Evolutionary conservation across 306 rosid species (phyloP), one percentile per base, ranked within the genome.

Genomic region (Aeschynomene evenia): DNA sequence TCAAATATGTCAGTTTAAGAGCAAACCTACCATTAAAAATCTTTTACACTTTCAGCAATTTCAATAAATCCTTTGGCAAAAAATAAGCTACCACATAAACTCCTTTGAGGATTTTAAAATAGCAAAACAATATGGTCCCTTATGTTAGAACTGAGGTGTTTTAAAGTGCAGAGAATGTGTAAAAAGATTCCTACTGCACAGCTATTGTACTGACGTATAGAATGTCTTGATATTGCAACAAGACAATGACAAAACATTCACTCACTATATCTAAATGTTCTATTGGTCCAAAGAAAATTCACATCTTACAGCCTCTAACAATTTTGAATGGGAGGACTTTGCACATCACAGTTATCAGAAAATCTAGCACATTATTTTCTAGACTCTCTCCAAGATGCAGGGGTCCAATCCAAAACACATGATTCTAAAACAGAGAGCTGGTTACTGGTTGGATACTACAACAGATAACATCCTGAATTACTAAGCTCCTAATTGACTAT

Each of bases 221-320:
- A 24, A 33, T 45, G 51, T 45, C 60, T 55, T 22, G 8, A 55
- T 43, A 53, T 19, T 23, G 2, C 63, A 42, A 70, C 22, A 54
- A 40, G 21, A 45, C 53, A 66, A 33, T 43, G 53, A 66, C 11
- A 53, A 26, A 26, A n/a, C n/a, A n/a, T n/a, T 37, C 2, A 19
- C 43, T 64, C 45, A 40, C 70, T 40, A 37, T 33, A n/a, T 75
- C 48, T 61, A 48, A 11, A 61, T 24, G 13, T 51, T 29, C 68
- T 13, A 26, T n/a, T n/a, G n/a, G n/a, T 75, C 75, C 49, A 66
- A 70, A 10, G 10, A 61, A 58, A 42, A 31, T 56, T 75, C 71
- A 37, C 55, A 59, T 59, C 39, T 34, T 24, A 51, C 42, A 20
- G 62, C 66, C 52, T 70, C 54, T 24, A n/a, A 37, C 9, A 71